A percentile compares a stretch with the other conserved stretches of the same genome.
phyloP scores from a whole-genome alignment of 2,329 filamentous ascomycete genomes.

The Beauveria asiatica region DNA sequence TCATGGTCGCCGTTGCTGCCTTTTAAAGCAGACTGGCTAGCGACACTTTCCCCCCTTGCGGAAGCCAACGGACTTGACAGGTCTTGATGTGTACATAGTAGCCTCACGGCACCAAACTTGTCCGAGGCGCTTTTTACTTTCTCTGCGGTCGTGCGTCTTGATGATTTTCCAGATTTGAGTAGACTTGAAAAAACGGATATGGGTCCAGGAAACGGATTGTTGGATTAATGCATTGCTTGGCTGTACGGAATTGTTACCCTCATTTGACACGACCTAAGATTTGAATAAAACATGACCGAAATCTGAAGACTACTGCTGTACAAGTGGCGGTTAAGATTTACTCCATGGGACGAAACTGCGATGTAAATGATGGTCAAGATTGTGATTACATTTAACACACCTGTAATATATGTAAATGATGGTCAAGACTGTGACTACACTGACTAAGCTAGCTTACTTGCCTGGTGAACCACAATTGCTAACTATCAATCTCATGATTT shows the following conservation, averaged over 20 bases:
- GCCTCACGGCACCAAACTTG: not conserved
- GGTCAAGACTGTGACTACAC: too few species aligned
- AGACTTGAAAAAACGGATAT: conserved; percentile 2
- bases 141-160: not conserved
- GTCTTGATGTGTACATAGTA: conserved; percentile 5
- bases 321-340: not conserved
- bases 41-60: too few species aligned
- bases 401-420: too few species aligned
- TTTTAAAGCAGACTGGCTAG: conserved; percentile 17
- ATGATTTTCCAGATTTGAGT: conserved; percentile 1
- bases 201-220: not conserved
- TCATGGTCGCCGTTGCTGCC: conserved; percentile 22
- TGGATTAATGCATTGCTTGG: conserved; percentile 9
- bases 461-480: too few species aligned
- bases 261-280: conserved; percentile 9
- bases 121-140: not conserved
- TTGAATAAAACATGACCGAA: too few species aligned
- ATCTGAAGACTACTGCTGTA: too few species aligned
- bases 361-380: too few species aligned
- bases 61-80: not conserved
- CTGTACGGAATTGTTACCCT: conserved; percentile 8
- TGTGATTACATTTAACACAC: too few species aligned
- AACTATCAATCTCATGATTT: too few species aligned
- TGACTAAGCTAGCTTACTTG: too few species aligned
- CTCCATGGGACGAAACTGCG: too few species aligned